These are phyloP conservation scores for Botryosphaeria dothidea DNA, from an alignment of 2,329 filamentous ascomycete species.

Conservation along the genomic window DNA sequence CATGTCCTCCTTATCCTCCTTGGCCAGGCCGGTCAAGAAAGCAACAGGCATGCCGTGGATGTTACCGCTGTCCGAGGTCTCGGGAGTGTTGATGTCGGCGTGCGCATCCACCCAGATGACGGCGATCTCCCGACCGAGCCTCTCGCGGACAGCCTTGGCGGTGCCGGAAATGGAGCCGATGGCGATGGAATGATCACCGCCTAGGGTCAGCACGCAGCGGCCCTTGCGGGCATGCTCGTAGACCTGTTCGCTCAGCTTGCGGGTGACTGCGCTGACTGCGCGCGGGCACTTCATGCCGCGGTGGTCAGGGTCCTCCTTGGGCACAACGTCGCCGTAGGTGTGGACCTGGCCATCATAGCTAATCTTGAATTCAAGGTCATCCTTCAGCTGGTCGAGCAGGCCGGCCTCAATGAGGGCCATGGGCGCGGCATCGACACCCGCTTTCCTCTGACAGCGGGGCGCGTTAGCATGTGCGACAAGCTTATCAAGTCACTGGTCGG, in stretches of 20 bases:
- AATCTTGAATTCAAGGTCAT: conserved; percentile 86
- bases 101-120: conserved; percentile 99
- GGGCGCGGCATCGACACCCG: conserved; percentile 88
- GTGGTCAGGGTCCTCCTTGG: conserved; percentile 72
- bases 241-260: conserved; percentile 77
- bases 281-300: conserved; percentile 93
- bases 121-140: conserved; percentile 78
- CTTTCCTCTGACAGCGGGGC: conserved; percentile 67
- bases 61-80: conserved; percentile 86
- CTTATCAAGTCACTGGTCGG: not conserved
- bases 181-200: conserved; percentile 94
- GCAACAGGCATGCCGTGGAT: conserved; percentile 97
- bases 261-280: conserved; percentile 81
- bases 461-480: conserved; percentile 11
- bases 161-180: conserved; percentile 90
- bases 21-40: conserved; percentile 84
- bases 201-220: conserved; percentile 86
- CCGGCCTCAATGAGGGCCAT: conserved; percentile 86
- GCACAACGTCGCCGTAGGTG: conserved; percentile 74
- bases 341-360: conserved; percentile 82
- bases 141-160: conserved; percentile 81
- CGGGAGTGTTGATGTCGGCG: conserved; percentile 95
- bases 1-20: conserved; percentile 71
- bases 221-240: conserved; percentile 83
- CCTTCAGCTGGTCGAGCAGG: conserved; percentile 76